Conservation (phyloP, 495 filamentous ascomycete species). For the Aspergillus conjunctus region DNA sequence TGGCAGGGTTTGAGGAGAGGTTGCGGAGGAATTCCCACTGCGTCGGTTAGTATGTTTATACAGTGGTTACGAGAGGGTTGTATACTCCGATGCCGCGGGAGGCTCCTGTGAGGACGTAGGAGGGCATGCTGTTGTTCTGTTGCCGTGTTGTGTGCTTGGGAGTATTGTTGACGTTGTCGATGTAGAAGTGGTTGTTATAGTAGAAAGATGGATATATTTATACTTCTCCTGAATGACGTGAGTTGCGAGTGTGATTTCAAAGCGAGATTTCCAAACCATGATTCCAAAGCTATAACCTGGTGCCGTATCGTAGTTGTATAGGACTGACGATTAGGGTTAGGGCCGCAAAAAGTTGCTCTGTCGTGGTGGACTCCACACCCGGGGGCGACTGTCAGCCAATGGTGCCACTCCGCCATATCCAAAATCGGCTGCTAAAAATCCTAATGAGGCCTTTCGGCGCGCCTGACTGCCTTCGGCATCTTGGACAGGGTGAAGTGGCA, state of each 20-base stretch:
- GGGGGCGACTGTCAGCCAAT: too few relatives aligned
- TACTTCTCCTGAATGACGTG: not conserved
- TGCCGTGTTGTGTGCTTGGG: not conserved
- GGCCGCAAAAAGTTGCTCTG: constrained; percentile 14
- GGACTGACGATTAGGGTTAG: not conserved
- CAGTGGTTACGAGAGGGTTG: not conserved
- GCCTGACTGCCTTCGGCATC: too few relatives aligned
- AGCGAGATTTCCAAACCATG: constrained; percentile 2
- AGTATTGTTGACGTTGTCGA: not conserved
- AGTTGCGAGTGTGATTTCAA: constrained; percentile 6
- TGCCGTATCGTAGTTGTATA: too few relatives aligned
- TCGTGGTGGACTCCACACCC: not conserved
- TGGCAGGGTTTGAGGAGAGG: constrained; percentile 7
- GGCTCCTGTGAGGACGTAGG: constrained; percentile 16
- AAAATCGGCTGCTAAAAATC: too few relatives aligned
- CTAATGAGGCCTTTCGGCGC: too few relatives aligned
- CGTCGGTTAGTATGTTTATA: not conserved
- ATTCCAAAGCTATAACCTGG: not conserved
- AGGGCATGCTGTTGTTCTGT: constrained; percentile 13
- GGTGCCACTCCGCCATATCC: too few relatives aligned
- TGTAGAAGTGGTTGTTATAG: not conserved
- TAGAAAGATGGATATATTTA: constrained; percentile 1
- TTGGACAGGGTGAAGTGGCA: too few relatives aligned
- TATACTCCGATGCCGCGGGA: constrained; percentile 13
- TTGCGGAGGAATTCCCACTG: constrained; percentile 12